Evolutionary conservation across 805 yeast genomes (phyloP), one percentile per base, ranked within the genome.

Genomic region (Saccharomycopsis malanga): DNA sequence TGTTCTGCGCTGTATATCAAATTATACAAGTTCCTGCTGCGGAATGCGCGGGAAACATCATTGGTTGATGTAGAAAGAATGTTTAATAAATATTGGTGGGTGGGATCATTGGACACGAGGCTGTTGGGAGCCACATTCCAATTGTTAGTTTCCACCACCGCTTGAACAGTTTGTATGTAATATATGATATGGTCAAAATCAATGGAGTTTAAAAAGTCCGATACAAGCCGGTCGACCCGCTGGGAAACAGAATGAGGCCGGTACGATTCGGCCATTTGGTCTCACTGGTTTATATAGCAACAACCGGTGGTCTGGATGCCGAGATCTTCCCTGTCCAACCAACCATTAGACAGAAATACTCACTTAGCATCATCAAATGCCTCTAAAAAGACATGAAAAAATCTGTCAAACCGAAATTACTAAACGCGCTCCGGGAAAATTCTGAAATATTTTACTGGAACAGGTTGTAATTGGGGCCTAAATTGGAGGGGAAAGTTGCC

Each of bases 121-220:
- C 32, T 44, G 10, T 17, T 21, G 18, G 23, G 15, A 9, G 35
- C 6, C 20, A n/a, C 30, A 4, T 24, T 25, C 6, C 12, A 10
- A 10, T 36, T 21, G 18, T 10, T 41, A 12, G 20, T 10, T 12
- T 12, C 20, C 22, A 22, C 44, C 53, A 29, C 43, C 34, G 23
- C 23, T 18, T 2, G 44, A 4, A 48, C 46, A 4, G 39, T 23
- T 24, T 51, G 54, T 9, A 49, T 35, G 40, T 51, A 51, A 39
- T 27, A 51, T 34, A 22, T 48, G 5, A 44, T 34, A 21, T 43
- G 46, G 17, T 51, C 54, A n/a, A 41, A 42, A 23, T 48, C 49
- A 15, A 51, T 42, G 20, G 47, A 35, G 34, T 48, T 51, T 12
- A 51, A 21, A 9, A 38, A 23, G 24, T 51, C 49, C 4, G 49